Conservation (phyloP, 768 basidiomycete species). For the Chalciporus sphaerocephalus region DNA sequence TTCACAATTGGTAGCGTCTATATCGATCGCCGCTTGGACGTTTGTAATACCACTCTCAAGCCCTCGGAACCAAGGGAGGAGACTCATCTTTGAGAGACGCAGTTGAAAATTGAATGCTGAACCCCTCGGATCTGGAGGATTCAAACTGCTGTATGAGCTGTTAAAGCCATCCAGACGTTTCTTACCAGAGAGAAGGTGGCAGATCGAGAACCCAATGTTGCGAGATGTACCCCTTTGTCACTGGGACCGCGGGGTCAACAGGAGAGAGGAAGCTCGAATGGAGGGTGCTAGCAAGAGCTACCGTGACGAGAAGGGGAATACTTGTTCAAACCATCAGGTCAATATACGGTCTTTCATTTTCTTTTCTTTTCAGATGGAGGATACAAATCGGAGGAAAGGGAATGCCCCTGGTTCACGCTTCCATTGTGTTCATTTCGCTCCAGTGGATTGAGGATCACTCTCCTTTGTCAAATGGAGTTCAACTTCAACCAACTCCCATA, state of each 20-base stretch:
- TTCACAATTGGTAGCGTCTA: too few relatives aligned
- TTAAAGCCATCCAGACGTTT: background rate
- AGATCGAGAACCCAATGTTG: background rate
- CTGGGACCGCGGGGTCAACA: background rate
- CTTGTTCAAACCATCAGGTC: background rate
- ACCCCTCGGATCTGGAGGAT: background rate
- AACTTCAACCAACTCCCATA: background rate
- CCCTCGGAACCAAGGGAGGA: background rate
- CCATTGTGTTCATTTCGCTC: background rate
- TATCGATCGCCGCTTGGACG: too few relatives aligned
- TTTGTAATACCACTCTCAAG: too few relatives aligned
- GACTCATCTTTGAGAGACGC: background rate
- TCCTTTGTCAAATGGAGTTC: background rate
- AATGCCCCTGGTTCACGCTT: background rate
- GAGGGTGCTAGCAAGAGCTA: too few relatives aligned
- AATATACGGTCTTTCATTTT: background rate
- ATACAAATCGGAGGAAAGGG: conserved; percentile 6
- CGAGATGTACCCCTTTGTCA: background rate
- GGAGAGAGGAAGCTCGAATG: background rate
- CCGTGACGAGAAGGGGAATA: background rate
- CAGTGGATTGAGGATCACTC: background rate
- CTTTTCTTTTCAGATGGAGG: conserved; percentile 9
- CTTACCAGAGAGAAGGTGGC: background rate
- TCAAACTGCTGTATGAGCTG: background rate
- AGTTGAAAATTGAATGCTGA: background rate